These are phyloP conservation scores for Scenedesmus sp. DNA, from an alignment of 163 green algal genomes.

Conservation along the genomic window DNA sequence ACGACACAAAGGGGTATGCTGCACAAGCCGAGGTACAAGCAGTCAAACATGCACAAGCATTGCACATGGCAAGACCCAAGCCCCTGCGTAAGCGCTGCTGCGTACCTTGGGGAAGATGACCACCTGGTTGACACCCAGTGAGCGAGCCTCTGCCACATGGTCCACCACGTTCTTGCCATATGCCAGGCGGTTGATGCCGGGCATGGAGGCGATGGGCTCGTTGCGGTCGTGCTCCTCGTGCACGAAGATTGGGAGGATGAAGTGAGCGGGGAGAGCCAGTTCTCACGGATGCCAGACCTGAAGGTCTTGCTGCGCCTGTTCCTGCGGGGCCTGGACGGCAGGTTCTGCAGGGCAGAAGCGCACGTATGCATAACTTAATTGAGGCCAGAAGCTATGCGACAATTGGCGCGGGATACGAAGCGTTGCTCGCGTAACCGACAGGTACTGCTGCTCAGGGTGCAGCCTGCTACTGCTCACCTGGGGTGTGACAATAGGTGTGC, in stretches of 20 bases:
- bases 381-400: background rate
- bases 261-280: conserved; percentile 89
- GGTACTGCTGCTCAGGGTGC: background rate
- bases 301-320: conserved; percentile 92
- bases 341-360: conserved; percentile 71
- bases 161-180: conserved; percentile 91
- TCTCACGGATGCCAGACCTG: conserved; percentile 90
- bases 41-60: background rate
- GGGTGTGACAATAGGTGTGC: conserved; percentile 82
- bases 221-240: conserved; percentile 88
- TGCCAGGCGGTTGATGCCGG: conserved; percentile 86
- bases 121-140: conserved; percentile 91
- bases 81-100: background rate
- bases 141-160: conserved; percentile 90
- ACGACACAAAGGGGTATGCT: too few relatives aligned
- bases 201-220: conserved; percentile 94
- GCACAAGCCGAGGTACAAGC: background rate
- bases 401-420: too few relatives aligned
- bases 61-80: background rate
- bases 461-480: conserved; percentile 63
- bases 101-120: conserved; percentile 96
- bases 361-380: background rate
- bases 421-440: background rate
- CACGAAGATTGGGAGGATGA: conserved; percentile 99
- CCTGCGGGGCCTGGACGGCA: conserved; percentile 90